Percentiles rank a stretch among this genome's conserved stretches.
Evolutionary conservation across 805 yeast species (phyloP).

Genomic region (Lipomyces orientalis): DNA sequence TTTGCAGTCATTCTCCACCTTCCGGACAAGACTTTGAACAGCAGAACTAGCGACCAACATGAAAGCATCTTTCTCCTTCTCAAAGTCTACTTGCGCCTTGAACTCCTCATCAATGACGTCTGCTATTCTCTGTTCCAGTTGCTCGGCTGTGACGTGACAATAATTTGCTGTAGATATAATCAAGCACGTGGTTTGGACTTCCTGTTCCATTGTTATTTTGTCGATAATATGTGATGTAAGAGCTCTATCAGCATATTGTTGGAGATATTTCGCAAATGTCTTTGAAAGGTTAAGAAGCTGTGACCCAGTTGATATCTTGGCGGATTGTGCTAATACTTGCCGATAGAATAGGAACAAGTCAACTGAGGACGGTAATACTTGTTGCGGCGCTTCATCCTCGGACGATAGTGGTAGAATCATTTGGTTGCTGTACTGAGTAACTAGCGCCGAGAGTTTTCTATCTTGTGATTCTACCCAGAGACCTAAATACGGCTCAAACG

Average conservation of each 20-base stretch:
- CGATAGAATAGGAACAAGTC: conserved; percentile 83
- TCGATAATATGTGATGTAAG: conserved; percentile 42
- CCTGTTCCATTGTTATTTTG: conserved; percentile 56
- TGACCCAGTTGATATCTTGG: conserved; percentile 58
- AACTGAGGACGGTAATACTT: conserved; percentile 83
- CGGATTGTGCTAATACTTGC: conserved; percentile 70
- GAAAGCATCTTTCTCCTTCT: conserved; percentile 60
- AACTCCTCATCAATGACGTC: conserved; percentile 50
- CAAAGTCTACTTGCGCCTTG: conserved; percentile 57
- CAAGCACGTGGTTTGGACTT: conserved; percentile 68
- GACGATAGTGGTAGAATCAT: conserved; percentile 57
- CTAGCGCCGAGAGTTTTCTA: conserved; percentile 60
- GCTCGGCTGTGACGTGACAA: conserved; percentile 76
- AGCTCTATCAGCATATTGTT: conserved; percentile 60
- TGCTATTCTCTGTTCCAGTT: conserved; percentile 68
- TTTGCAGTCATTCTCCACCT: conserved; percentile 65
- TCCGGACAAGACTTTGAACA: conserved; percentile 59
- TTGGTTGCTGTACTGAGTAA: conserved; percentile 67
- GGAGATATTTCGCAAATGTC: conserved; percentile 69
- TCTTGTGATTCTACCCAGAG: conserved; percentile 91
- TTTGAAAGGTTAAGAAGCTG: conserved; percentile 55
- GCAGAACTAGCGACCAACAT: conserved; percentile 63
- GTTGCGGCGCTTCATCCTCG: conserved; percentile 57
- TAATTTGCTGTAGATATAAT: conserved; percentile 89
- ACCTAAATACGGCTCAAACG: conserved; percentile 83